Percentiles rank a stretch among this genome's conserved stretches.
Evolutionary conservation across 306 rosid species (phyloP).

Genomic region (Delonix regia): DNA sequence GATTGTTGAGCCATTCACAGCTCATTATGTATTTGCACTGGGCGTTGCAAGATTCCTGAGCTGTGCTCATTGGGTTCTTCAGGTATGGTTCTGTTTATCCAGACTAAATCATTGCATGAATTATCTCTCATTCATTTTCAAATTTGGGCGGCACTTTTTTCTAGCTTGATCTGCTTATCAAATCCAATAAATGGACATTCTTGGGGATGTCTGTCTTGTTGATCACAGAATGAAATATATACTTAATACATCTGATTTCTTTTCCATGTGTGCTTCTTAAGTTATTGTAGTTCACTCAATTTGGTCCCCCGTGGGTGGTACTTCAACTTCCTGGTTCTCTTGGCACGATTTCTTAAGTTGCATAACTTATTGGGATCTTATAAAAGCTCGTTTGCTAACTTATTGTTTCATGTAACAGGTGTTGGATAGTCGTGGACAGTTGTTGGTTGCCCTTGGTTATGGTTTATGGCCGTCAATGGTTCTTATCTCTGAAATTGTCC

Average conservation of each 20-base stretch:
- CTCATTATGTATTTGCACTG: constrained; percentile 94
- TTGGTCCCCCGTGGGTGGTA: neutral
- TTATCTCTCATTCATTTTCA: constrained; percentile 28
- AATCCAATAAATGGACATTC: neutral
- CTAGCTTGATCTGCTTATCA: constrained; percentile 14
- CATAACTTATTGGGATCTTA: constrained; percentile 16
- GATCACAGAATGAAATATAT: constrained; percentile 20
- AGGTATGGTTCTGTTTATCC: constrained; percentile 58
- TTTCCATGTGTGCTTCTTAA: neutral
- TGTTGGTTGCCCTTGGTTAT: constrained; percentile 94
- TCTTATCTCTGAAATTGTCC: constrained; percentile 96
- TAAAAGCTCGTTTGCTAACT: neutral
- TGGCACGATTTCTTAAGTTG: neutral
- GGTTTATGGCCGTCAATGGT: constrained; percentile 99
- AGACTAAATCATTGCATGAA: neutral
- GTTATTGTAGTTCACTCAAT: constrained; percentile 1
- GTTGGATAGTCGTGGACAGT: constrained; percentile 89
- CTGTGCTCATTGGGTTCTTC: constrained; percentile 99
- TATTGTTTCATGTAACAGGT: constrained; percentile 60
- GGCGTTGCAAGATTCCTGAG: constrained; percentile 98
- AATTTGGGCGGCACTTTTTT: neutral
- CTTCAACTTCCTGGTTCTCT: neutral
- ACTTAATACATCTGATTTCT: constrained; percentile 6
- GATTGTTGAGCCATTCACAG: constrained; percentile 99
- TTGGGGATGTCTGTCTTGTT: neutral